A percentile compares a stretch with the other conserved stretches of the same genome.
phyloP scores from a whole-genome alignment of 2,329 filamentous ascomycete genomes.

The Hymenoscyphus scutula region DNA sequence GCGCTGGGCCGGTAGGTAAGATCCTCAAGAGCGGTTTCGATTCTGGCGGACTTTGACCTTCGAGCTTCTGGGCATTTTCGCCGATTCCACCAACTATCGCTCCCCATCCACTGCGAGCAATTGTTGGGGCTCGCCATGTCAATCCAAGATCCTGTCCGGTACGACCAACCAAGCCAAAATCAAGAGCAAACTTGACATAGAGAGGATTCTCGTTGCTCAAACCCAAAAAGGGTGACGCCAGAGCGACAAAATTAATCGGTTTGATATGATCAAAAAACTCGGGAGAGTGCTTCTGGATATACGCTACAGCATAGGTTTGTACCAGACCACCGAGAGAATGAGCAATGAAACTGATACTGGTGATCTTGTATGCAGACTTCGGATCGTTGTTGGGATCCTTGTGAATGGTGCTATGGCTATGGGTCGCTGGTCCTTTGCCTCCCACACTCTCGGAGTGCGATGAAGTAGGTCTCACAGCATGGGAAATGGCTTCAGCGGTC shows the following conservation, averaged over 20 bases:
- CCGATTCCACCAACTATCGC: slow-evolving; percentile 81
- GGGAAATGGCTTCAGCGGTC: slow-evolving; percentile 43
- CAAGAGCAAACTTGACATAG: slow-evolving; percentile 94
- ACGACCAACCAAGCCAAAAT: slow-evolving; percentile 93
- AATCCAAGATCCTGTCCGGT: slow-evolving; percentile 93
- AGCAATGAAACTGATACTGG: slow-evolving; percentile 91
- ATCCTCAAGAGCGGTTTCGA: slow-evolving; percentile 88
- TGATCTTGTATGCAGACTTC: slow-evolving; percentile 72
- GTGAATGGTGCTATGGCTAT: slow-evolving; percentile 62
- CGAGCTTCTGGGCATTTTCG: slow-evolving; percentile 61
- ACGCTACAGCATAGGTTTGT: slow-evolving; percentile 92
- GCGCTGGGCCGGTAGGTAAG: slow-evolving; percentile 85
- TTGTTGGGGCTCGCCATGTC: slow-evolving; percentile 87
- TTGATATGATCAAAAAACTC: slow-evolving; percentile 82
- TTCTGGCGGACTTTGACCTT: slow-evolving; percentile 65
- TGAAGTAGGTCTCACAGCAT: slow-evolving; percentile 38
- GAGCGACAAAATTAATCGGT: slow-evolving; percentile 84
- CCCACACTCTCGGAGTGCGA: slow-evolving; percentile 37
- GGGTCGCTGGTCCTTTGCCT: slow-evolving; percentile 46
- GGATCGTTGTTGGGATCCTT: slow-evolving; percentile 38
- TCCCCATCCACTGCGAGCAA: slow-evolving; percentile 83
- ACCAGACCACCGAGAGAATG: slow-evolving; percentile 88
- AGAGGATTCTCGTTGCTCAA: slow-evolving; percentile 96
- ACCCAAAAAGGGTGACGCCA: slow-evolving; percentile 85
- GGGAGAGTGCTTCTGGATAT: slow-evolving; percentile 94